These are phyloP conservation scores for Naegleria lovaniensis DNA, from an alignment of 208 protist species.

Conservation along the genomic window DNA sequence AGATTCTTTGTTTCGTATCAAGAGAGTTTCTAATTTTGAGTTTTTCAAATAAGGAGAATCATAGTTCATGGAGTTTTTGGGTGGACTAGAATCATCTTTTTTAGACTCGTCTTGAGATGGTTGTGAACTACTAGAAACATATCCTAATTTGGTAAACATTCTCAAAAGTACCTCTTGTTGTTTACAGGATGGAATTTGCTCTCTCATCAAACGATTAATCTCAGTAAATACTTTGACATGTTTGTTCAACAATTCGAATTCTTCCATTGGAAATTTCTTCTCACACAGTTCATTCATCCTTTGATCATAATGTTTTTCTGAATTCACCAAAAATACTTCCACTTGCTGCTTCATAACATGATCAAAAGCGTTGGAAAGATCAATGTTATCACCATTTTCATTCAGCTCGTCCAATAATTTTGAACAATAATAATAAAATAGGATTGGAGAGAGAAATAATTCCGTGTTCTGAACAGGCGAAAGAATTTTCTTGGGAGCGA, in stretches of 20 bases:
- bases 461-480: neutral
- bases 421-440: neutral
- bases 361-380: neutral
- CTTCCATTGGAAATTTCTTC: neutral
- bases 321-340: neutral
- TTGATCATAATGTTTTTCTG: neutral
- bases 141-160: no score
- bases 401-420: neutral
- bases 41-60: no score
- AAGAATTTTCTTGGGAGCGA: neutral
- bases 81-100: no score
- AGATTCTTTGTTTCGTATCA: neutral
- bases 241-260: neutral
- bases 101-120: no score
- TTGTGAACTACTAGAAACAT: no score
- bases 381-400: neutral
- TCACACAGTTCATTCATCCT: no score
- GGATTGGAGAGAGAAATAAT: neutral
- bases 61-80: no score
- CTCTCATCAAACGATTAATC: neutral
- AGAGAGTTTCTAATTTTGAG: neutral
- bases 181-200: neutral
- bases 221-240: neutral
- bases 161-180: no score
- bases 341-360: neutral